A percentile compares a stretch with the other conserved stretches of the same genome.
phyloP scores from a whole-genome alignment of 768 basidiomycete species.

The Rhizopogon sp. region DNA sequence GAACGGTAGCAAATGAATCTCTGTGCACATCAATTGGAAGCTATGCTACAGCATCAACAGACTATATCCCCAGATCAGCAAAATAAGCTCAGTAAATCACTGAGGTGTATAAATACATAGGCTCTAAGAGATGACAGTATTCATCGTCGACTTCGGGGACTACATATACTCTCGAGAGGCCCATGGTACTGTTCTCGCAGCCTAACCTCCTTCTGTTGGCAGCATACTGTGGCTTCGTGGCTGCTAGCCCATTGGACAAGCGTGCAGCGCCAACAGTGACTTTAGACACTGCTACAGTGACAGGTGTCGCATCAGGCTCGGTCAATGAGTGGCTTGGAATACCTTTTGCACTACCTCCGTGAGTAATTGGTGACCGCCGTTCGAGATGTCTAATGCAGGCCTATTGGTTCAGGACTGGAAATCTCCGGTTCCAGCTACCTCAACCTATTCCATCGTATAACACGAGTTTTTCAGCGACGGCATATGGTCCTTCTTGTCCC shows the following conservation, averaged over 20 bases:
- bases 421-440: slow-evolving; percentile 33
- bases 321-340: slow-evolving; percentile 34
- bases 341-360: slow-evolving; percentile 37
- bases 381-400: background rate
- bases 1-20: too few relatives aligned
- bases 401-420: slow-evolving; percentile 17
- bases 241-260: background rate
- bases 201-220: background rate
- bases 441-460: slow-evolving; percentile 21
- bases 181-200: background rate
- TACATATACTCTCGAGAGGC: background rate
- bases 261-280: slow-evolving; percentile 13
- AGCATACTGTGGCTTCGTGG: background rate
- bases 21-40: too few relatives aligned
- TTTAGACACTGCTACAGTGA: slow-evolving; percentile 26
- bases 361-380: slow-evolving; percentile 4
- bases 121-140: background rate
- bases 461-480: slow-evolving; percentile 28
- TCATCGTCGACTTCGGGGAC: background rate
- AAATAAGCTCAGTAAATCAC: background rate
- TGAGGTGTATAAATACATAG: background rate
- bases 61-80: background rate
- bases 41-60: too few relatives aligned
- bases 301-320: slow-evolving; percentile 17
- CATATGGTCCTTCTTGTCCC: slow-evolving; percentile 34